These are phyloP conservation scores for Pouteria campechiana DNA, from an alignment of 179 eudicot genomes.

Conservation along the genomic window DNA sequence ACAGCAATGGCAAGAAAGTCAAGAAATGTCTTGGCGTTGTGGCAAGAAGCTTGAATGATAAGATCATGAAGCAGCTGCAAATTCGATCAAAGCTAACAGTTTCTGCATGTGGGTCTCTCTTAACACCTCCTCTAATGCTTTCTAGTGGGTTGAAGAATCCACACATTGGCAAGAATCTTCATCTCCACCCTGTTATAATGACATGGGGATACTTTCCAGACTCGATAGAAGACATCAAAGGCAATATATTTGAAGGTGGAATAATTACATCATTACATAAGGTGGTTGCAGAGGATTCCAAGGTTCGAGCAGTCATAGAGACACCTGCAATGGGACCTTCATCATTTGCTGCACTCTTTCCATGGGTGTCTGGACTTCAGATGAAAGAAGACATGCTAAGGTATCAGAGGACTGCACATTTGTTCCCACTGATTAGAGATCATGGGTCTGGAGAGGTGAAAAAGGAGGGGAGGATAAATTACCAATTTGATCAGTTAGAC, in stretches of 20 bases:
- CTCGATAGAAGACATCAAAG: constrained; percentile 20
- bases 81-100: constrained; percentile 61
- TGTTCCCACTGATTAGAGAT: constrained; percentile 47
- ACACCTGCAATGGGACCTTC: constrained; percentile 53
- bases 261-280: constrained; percentile 54
- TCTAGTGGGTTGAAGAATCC: constrained; percentile 22
- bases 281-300: constrained; percentile 18
- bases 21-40: constrained; percentile 48
- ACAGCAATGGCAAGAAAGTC: constrained; percentile 2
- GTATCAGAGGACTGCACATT: constrained; percentile 50
- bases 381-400: constrained; percentile 30
- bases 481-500: constrained; percentile 16
- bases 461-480: constrained; percentile 19
- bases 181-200: constrained; percentile 21
- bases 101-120: constrained; percentile 54
- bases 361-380: constrained; percentile 58
- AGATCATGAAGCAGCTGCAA: constrained; percentile 21
- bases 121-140: constrained; percentile 51
- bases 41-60: constrained; percentile 21
- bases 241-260: constrained; percentile 54
- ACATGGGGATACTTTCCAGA: constrained; percentile 78
- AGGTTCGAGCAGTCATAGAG: constrained; percentile 43
- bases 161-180: constrained; percentile 11
- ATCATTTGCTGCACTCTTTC: constrained; percentile 41
- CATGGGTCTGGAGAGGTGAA: constrained; percentile 30